Evolutionary conservation across 2,329 filamentous ascomycete genomes (phyloP).

Genomic region (Fusarium siculi): DNA sequence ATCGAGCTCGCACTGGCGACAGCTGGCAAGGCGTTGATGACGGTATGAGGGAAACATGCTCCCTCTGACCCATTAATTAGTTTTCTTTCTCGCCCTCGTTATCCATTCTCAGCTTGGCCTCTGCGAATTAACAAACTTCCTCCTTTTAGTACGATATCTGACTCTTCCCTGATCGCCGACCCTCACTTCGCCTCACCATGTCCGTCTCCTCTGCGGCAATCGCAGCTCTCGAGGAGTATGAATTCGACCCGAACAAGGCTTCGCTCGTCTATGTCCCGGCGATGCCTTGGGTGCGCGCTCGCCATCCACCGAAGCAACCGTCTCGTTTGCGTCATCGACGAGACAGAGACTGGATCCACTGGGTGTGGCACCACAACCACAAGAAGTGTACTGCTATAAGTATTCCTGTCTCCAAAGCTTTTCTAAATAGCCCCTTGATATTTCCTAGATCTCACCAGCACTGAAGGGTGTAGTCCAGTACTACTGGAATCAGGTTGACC

Average conservation of each 20-base stretch:
- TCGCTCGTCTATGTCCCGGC: background rate
- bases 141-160: too few species aligned
- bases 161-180: too few species aligned
- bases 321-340: background rate
- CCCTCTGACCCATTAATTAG: too few species aligned
- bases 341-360: background rate
- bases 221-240: background rate
- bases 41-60: too few species aligned
- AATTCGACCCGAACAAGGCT: background rate
- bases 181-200: background rate
- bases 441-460: background rate
- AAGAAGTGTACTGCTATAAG: accelerated
- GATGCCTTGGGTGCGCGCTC: background rate
- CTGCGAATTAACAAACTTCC: too few species aligned
- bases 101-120: too few species aligned
- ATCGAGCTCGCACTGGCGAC: too few species aligned
- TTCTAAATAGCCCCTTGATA: background rate
- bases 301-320: background rate
- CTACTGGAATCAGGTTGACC: background rate
- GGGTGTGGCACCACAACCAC: accelerated
- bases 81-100: too few species aligned
- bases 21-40: too few species aligned
- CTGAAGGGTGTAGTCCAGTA: background rate
- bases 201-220: background rate
- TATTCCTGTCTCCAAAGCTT: background rate